Evolutionary conservation across 208 protist genomes (phyloP), one percentile per base, ranked within the genome.

Genomic region (Acanthamoeba lugdunensis): DNA sequence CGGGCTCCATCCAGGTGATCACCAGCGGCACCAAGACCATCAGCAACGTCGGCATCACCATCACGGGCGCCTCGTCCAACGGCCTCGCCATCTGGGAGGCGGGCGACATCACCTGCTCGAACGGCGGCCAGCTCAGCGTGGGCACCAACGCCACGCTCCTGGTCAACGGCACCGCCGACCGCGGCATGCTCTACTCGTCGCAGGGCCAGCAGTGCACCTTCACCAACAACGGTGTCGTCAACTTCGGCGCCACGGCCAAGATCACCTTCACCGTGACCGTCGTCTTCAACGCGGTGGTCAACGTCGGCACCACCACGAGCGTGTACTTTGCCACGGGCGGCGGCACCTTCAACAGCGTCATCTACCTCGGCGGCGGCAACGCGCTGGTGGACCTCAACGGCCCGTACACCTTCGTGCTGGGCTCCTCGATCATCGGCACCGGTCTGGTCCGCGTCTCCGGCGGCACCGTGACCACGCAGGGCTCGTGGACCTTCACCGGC

Each of bases 61-160:
- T 75, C 58, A 92, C 87, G 2, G 87, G 87, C 61, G 33, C 50
- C 50, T 50, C 58, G 25, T 30, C 41, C 21, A 28, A 25, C 79
- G 79, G 79, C 79, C 50, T 87, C 50, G 18, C 79, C 13, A 13
- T 92, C 14, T 92, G 87, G 87, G 63, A 92, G 41, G 50, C 87
- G 37, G 87, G 87, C 30, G 33, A 92, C 87, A 71, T 92, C 87
- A 52, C 30, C 28, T 92, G 87, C 87, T 92, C 87, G 13, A 77
- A 92, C 65, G 87, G 63, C 58, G 87, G 58, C 30, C 87, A 92
- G 65, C 58, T 92, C 14, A 92, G 65, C 65, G 87, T 92, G n/a
- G 50, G 50, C 25, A 4, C 52, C 28, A 77, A 28, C 65, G 2
- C 58, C 41, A 79, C 87, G 25, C 65, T 92, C 50, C 58, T 77